Evolutionary conservation across 2,329 filamentous ascomycete species (phyloP).

Genomic region (Neoscytalidium dimidiatum): DNA sequence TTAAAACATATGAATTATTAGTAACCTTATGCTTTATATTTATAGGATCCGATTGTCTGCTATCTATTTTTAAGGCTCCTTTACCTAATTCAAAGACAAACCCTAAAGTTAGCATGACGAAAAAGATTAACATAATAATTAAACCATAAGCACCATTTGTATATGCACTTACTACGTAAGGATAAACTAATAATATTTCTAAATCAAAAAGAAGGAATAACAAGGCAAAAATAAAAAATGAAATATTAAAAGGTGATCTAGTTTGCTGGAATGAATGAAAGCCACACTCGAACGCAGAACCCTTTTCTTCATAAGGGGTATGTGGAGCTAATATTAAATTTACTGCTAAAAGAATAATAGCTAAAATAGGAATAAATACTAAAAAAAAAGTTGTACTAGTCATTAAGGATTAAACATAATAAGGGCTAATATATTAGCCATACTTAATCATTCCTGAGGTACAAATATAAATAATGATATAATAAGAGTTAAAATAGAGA

Average conservation of each 20-base stretch:
- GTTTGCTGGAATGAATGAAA: slow-evolving; percentile 38
- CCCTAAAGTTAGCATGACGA: slow-evolving; percentile 30
- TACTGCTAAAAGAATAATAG: slow-evolving; percentile 36
- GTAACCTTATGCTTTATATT: background rate
- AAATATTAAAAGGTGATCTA: slow-evolving; percentile 39
- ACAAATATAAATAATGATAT: slow-evolving; percentile 33
- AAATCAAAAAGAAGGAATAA: slow-evolving; percentile 37
- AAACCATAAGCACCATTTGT: slow-evolving; percentile 30
- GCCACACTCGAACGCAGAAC: slow-evolving; percentile 36
- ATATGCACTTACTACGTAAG: slow-evolving; percentile 30
- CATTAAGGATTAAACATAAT: slow-evolving; percentile 37
- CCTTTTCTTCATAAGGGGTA: slow-evolving; percentile 28
- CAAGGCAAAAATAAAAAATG: slow-evolving; percentile 37
- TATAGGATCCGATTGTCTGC: slow-evolving; percentile 2
- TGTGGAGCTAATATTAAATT: slow-evolving; percentile 24
- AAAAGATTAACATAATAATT: slow-evolving; percentile 30
- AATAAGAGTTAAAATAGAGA: slow-evolving; percentile 36
- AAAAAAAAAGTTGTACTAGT: slow-evolving; percentile 28
- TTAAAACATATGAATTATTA: background rate
- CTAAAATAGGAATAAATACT: slow-evolving; percentile 35
- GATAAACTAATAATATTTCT: slow-evolving; percentile 33
- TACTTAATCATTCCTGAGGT: slow-evolving; percentile 34
- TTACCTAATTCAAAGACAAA: slow-evolving; percentile 32
- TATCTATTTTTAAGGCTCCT: slow-evolving; percentile 25
- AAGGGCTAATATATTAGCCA: slow-evolving; percentile 36